phyloP scores from a whole-genome alignment of 2,329 filamentous ascomycete species.

The Stromatinia cepivora region DNA sequence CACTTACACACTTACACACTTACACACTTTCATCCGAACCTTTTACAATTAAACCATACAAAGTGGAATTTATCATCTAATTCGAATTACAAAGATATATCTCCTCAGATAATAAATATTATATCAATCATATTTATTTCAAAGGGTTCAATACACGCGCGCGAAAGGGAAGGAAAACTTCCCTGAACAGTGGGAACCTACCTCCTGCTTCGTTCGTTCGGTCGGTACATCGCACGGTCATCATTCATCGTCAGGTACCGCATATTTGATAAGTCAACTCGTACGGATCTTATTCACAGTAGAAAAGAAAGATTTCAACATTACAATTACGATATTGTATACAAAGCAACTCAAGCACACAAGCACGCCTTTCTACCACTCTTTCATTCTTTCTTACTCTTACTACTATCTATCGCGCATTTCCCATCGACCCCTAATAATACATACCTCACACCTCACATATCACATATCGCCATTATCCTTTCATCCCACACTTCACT shows the following conservation, averaged over 20 bases:
- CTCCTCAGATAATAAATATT: background rate
- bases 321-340: conserved; percentile 3
- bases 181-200: conserved; percentile 10
- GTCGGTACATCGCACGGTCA: conserved; percentile 23
- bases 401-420: conserved; percentile 8
- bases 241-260: conserved; percentile 25
- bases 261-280: conserved; percentile 25
- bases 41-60: background rate
- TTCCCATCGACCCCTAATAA: background rate
- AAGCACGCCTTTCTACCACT: background rate
- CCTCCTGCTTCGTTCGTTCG: background rate
- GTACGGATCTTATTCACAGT: conserved; percentile 17
- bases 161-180: conserved; percentile 12
- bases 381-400: background rate
- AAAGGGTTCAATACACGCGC: conserved; percentile 17
- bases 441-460: background rate
- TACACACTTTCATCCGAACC: background rate
- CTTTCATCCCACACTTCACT: background rate
- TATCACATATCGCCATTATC: background rate
- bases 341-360: background rate
- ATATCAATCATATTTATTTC: background rate
- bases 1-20: background rate
- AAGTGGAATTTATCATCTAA: background rate
- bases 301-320: conserved; percentile 4
- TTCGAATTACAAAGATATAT: background rate